phyloP scores from a whole-genome alignment of 352 stramenopile genomes.

The Phytophthora melonis region DNA sequence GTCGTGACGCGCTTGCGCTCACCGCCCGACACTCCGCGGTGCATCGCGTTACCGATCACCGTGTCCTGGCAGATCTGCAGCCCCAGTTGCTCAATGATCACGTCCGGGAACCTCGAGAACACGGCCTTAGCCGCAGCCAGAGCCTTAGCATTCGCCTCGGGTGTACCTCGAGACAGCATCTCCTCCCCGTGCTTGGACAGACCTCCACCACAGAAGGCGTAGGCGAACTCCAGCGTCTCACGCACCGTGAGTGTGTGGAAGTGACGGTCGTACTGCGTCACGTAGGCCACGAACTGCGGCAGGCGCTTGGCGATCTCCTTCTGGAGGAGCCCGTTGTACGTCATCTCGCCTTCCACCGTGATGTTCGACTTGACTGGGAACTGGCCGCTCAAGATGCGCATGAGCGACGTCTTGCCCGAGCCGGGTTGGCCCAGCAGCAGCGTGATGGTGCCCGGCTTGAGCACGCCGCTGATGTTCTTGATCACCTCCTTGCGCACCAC shows the following conservation, averaged over 20 bases:
- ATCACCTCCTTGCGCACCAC: constrained; percentile 48
- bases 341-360: constrained; percentile 39
- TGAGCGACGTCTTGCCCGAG: constrained; percentile 49
- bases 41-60: constrained; percentile 58
- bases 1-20: constrained; percentile 76
- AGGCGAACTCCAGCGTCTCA: constrained; percentile 49
- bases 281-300: constrained; percentile 47
- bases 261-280: constrained; percentile 44
- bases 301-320: constrained; percentile 35
- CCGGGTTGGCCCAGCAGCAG: constrained; percentile 49
- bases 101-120: constrained; percentile 45
- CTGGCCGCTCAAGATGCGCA: constrained; percentile 40
- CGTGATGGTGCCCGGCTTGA: constrained; percentile 47
- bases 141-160: constrained; percentile 40
- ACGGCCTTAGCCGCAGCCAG: constrained; percentile 25
- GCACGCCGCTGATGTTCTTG: constrained; percentile 38
- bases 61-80: constrained; percentile 57
- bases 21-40: constrained; percentile 71
- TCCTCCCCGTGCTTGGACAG: constrained; percentile 47
- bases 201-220: constrained; percentile 37
- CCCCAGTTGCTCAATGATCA: constrained; percentile 61
- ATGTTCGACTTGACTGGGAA: constrained; percentile 44
- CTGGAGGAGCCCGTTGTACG: constrained; percentile 43
- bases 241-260: constrained; percentile 41
- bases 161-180: constrained; percentile 44